These are phyloP conservation scores for Chloranthus sessilifolius DNA, from an alignment of 164 flowering plant species.

Conservation along the genomic window DNA sequence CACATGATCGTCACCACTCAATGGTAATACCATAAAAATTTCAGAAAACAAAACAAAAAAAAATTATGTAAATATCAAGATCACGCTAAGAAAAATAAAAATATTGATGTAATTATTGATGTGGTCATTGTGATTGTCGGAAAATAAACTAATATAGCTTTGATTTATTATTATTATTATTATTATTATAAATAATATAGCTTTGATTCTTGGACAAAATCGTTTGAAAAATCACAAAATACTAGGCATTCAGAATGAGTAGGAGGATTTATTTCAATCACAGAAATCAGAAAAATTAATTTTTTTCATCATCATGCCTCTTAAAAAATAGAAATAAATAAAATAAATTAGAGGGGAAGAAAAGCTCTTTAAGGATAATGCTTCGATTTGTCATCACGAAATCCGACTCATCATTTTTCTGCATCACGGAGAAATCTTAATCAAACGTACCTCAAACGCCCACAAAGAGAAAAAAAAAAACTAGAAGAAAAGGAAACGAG, in stretches of 20 bases:
- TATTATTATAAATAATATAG: background rate
- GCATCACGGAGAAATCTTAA: constrained; percentile 40
- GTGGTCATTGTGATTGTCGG: background rate
- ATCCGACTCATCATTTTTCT: constrained; percentile 59
- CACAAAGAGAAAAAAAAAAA: background rate
- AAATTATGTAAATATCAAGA: background rate
- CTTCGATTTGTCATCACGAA: constrained; percentile 52
- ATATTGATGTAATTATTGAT: background rate
- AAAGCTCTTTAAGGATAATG: constrained; percentile 51
- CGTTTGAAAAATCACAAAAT: background rate
- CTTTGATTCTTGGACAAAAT: background rate
- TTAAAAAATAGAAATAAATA: background rate
- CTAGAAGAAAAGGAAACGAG: background rate
- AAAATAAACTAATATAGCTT: background rate
- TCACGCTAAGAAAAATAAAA: background rate
- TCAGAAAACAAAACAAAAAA: background rate
- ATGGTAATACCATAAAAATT: background rate
- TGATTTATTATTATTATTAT: too few species aligned
- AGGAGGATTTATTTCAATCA: constrained; percentile 29
- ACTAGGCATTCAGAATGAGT: constrained; percentile 38
- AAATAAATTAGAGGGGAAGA: background rate
- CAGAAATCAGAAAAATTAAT: background rate
- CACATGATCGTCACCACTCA: constrained; percentile 10
- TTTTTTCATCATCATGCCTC: constrained; percentile 28
- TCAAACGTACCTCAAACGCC: background rate